Evolutionary conservation across 345 rosid species (phyloP).

Genomic region (Melaleuca quinquenervia): DNA sequence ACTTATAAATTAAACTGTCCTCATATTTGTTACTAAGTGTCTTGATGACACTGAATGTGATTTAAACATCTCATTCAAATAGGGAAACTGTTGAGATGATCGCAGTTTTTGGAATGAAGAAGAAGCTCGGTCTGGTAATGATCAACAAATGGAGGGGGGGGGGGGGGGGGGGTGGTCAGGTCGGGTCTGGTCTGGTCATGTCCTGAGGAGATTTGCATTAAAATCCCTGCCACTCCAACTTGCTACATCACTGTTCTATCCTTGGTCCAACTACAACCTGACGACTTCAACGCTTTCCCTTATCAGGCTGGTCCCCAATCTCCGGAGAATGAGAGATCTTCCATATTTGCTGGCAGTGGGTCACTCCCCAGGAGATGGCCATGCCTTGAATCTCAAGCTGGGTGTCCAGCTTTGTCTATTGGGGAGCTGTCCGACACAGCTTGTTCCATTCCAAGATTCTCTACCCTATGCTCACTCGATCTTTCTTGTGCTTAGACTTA

Average conservation of each 20-base stretch:
- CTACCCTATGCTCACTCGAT: background rate
- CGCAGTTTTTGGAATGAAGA: background rate
- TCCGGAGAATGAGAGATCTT: background rate
- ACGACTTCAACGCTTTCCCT: background rate
- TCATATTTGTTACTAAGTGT: background rate
- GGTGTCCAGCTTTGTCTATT: background rate
- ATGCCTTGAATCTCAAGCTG: background rate
- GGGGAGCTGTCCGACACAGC: background rate
- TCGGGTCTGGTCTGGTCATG: background rate
- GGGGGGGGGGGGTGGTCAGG: too few species aligned
- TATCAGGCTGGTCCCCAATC: background rate
- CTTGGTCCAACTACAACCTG: background rate
- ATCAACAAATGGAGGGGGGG: background rate
- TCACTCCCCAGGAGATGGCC: background rate
- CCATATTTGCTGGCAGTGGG: background rate
- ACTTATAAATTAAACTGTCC: background rate
- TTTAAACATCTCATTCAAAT: background rate
- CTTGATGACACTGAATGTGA: accelerated
- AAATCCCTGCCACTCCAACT: background rate
- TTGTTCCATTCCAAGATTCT: background rate
- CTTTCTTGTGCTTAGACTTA: background rate
- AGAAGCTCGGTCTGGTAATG: background rate
- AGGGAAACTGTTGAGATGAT: background rate
- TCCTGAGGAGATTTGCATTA: background rate
- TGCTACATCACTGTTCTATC: background rate